These are phyloP conservation scores for Alternaria postmessia DNA, from an alignment of 2,329 filamentous ascomycete species.

Conservation along the genomic window DNA sequence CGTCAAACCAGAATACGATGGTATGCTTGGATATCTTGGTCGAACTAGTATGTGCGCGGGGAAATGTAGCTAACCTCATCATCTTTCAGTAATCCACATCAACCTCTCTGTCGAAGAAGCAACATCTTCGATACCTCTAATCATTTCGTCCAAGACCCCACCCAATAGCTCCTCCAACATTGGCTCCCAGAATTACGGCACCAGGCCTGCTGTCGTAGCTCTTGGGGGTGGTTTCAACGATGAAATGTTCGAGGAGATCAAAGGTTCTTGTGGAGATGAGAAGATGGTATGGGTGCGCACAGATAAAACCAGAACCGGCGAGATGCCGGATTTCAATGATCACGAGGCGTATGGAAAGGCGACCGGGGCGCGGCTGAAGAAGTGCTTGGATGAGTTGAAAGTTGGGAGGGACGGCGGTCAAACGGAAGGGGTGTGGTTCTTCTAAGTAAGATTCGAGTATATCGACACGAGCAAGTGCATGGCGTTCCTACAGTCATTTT, in stretches of 20 bases:
- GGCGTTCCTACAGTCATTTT: no score
- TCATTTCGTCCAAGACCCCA: neutral
- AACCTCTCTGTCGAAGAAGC: slow-evolving; percentile 18
- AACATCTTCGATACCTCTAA: slow-evolving; percentile 14
- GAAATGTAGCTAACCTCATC: neutral
- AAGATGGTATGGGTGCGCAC: slow-evolving; percentile 18
- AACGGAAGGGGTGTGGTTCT: slow-evolving; percentile 12
- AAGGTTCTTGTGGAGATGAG: slow-evolving; percentile 6
- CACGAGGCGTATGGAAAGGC: slow-evolving; percentile 16
- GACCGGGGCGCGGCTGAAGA: slow-evolving; percentile 14
- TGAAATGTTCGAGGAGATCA: slow-evolving; percentile 3
- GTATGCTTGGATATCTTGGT: neutral
- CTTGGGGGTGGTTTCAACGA: slow-evolving; percentile 5
- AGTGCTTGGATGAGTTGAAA: slow-evolving; percentile 9
- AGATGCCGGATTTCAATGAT: slow-evolving; percentile 15
- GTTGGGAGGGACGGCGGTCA: slow-evolving; percentile 10
- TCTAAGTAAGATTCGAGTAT: neutral
- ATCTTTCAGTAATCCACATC: slow-evolving; percentile 19
- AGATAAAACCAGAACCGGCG: neutral
- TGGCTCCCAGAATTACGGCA: neutral
- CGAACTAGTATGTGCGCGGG: neutral
- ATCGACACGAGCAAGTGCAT: no score
- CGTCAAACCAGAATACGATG: slow-evolving; percentile 24
- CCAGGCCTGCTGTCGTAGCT: neutral
- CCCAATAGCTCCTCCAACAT: neutral